Evolutionary conservation across 192 early-diverging fungal species (phyloP).

Genomic region (Backusella mclennaniae): DNA sequence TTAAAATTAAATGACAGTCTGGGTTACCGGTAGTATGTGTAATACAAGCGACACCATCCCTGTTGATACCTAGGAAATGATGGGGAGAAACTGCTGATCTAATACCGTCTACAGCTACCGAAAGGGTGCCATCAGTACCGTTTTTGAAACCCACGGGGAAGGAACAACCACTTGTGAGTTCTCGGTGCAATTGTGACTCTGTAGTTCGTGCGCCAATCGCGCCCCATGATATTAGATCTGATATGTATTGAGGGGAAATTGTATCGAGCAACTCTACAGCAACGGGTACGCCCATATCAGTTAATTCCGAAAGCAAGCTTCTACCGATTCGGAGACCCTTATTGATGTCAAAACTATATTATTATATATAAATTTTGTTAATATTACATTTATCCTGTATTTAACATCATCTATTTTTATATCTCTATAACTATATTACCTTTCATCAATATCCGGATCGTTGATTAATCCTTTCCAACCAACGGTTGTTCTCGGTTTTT

Average conservation of each 20-base stretch:
- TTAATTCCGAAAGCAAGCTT: conserved; percentile 76
- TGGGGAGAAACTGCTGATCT: conserved; percentile 74
- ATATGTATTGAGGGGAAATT: conserved; percentile 93
- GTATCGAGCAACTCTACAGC: conserved; percentile 93
- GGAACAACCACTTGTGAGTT: conserved; percentile 90
- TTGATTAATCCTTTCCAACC: conserved; percentile 89
- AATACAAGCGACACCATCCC: conserved; percentile 87
- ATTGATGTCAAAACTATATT: conserved; percentile 87
- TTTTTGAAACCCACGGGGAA: conserved; percentile 99
- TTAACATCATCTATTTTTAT: background rate
- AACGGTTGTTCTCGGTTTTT: conserved; percentile 97
- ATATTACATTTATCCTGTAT: no score
- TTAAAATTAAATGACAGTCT: conserved; percentile 85
- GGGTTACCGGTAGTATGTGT: conserved; percentile 86
- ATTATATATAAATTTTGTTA: background rate
- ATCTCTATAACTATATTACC: conserved; percentile 14
- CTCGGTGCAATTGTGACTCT: conserved; percentile 92
- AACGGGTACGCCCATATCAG: conserved; percentile 78
- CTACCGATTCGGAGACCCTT: conserved; percentile 90
- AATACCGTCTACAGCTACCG: conserved; percentile 73
- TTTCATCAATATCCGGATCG: conserved; percentile 70
- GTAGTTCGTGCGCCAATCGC: conserved; percentile 97
- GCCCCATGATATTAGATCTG: conserved; percentile 95
- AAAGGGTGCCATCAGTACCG: conserved; percentile 89
- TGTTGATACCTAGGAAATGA: conserved; percentile 92